Evolutionary conservation across 306 rosid species (phyloP), one percentile per base, ranked within the genome.

Genomic region (Myrica gale): DNA sequence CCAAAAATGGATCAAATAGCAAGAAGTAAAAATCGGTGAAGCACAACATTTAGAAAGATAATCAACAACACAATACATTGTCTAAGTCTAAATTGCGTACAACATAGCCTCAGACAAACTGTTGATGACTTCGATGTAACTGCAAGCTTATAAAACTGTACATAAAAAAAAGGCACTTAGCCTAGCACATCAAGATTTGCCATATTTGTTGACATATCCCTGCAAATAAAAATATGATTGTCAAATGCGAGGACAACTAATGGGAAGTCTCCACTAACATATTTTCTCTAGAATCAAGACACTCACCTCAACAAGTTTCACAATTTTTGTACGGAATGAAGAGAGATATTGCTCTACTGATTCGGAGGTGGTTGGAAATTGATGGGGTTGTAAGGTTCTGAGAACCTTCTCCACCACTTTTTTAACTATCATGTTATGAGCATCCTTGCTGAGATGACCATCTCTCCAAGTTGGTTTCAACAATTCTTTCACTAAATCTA

Each of bases 381-480:
- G 96, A 32, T 88, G 91, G 54, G 93, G 81, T 79, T 89, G 90
- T 72, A 92, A 73, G 76, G 96, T 85, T 85, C 87, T 85, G 76
- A 95, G 73, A 76, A 95, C 86, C 91, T 95, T 89, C 79, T 95
- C 97, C 56, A 90, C 92, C 46, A 93, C 86, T 79, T 89, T 95
- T 82, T 83, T 95, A 46, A 95, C 97, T 68, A 95, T 87, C 76
- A 76, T 41, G 81, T 85, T 88, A 84, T 95, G 96, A 47, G 87
- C 87, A 78, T 89, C 99, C 89, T 89, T 92, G 84, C 88, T 88
- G 65, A 95, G 89, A 82, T 74, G 84, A 56, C 96, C 97, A 62
- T 89, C 97, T 43, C 83, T 93, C 99, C 99, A 95, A 76, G 77
- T 84, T 69, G 99, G 97, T 89, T 88, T 95, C 83, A 95, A 78